Evolutionary conservation across 345 rosid species (phyloP), one percentile per base, ranked within the genome.

Genomic region (Corchorus olitorius): DNA sequence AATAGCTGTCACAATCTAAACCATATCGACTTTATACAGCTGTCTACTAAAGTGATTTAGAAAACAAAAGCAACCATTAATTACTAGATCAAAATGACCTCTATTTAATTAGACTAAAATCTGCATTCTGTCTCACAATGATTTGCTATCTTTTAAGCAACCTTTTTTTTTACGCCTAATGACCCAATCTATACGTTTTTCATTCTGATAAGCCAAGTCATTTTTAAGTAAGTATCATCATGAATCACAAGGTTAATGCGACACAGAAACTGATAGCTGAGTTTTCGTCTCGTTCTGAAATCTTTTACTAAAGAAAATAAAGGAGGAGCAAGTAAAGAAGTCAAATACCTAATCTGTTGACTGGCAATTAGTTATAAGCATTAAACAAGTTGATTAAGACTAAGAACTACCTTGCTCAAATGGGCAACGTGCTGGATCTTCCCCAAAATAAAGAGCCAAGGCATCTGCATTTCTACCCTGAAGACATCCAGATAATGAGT

Each of bases 391-490:
- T 1, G 20, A 14, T 59, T 9, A 58, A 41, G 39, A 43, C 81
- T 46, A 45, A 43, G 59, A 76, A 61, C 65, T 77, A 93, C 96
- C 97, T 91, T 93, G 96, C 82, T 93, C 96, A 62, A 93, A 93
- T 48, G 96, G 92, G 54, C 90, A 93, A 48, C 96, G 97, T 34
- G 92, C 90, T 49, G 97, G 97, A 84, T 93, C 97, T 82, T 93
- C 96, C 72, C 97, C 97, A 71, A 93, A 93, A 81, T 91, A 93
- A 76, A 86, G 89, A 46, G 93, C 90, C 84, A 91, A 87, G 10
- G 90, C 89, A 87, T 93, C 97, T 27, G 91, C 90, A 49, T 90
- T 91, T 88, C 91, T 91, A 82, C 97, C 97, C 97, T 93, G 73
- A 76, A 75, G 81, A 60, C 49, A 77, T 61, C 53, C 34, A 41